Conservation (phyloP, 1,139 yeast genomes). For the Geotrichum aggregatum region DNA sequence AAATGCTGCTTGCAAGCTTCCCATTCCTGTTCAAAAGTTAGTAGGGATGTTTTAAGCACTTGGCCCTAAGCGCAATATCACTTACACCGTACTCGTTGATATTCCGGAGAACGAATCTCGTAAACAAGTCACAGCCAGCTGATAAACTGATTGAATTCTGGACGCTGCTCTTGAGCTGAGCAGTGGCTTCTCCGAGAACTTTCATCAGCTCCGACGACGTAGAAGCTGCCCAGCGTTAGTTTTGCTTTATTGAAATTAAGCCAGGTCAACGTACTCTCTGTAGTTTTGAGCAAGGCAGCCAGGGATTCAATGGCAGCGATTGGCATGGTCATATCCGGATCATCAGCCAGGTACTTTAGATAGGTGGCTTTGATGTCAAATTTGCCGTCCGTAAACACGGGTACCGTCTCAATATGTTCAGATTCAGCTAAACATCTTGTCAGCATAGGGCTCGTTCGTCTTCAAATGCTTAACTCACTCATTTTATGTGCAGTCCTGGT, state of each 20-base stretch:
- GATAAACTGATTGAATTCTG: slow-evolving; percentile 87
- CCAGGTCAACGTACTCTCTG: slow-evolving; percentile 50
- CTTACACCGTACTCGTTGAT: slow-evolving; percentile 65
- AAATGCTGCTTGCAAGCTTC: slow-evolving; percentile 86
- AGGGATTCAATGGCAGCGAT: slow-evolving; percentile 96
- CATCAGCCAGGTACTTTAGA: slow-evolving; percentile 73
- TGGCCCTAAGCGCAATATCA: too few relatives aligned
- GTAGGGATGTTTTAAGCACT: neutral
- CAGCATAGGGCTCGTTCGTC: neutral
- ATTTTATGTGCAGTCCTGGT: slow-evolving; percentile 1
- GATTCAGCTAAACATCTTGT: neutral
- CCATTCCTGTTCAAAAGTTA: slow-evolving; percentile 54
- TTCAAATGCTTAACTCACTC: slow-evolving; percentile 9
- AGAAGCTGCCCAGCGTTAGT: slow-evolving; percentile 42
- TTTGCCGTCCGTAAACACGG: slow-evolving; percentile 24
- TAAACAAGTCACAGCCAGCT: slow-evolving; percentile 96
- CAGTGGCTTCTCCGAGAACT: slow-evolving; percentile 70
- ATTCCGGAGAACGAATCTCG: slow-evolving; percentile 86
- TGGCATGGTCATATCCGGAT: slow-evolving; percentile 96
- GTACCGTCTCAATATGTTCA: slow-evolving; percentile 15
- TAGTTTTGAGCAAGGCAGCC: slow-evolving; percentile 72
- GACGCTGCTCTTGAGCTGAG: slow-evolving; percentile 68
- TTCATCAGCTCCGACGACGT: slow-evolving; percentile 91
- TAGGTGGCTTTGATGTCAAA: slow-evolving; percentile 83
- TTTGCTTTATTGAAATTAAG: neutral